These are phyloP conservation scores for Suillus spraguei DNA, from an alignment of 768 basidiomycete genomes.

Conservation along the genomic window DNA sequence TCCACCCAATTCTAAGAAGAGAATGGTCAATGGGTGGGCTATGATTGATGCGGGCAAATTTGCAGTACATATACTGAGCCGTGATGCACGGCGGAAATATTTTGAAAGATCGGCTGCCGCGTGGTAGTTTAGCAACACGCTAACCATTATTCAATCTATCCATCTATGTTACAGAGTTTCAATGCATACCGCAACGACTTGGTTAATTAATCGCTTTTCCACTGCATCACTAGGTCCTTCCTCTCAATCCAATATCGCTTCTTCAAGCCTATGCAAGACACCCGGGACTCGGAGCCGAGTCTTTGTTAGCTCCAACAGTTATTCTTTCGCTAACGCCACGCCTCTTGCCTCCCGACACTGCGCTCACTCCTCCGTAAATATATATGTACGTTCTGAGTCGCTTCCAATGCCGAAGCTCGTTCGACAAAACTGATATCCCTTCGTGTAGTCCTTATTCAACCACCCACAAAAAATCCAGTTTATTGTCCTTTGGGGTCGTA, in stretches of 20 bases:
- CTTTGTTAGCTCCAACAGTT: too few relatives aligned
- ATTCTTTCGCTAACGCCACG: too few relatives aligned
- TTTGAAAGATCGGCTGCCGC: constrained; percentile 40
- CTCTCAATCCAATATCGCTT: not conserved
- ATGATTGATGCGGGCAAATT: constrained; percentile 83
- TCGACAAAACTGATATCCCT: too few relatives aligned
- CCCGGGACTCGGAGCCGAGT: too few relatives aligned
- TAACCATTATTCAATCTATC: not conserved
- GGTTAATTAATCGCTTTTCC: not conserved
- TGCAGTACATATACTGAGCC: constrained; percentile 77
- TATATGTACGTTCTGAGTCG: too few relatives aligned
- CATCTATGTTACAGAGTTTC: not conserved
- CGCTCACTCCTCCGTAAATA: too few relatives aligned
- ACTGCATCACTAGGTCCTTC: constrained; percentile 6
- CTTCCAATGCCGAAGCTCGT: too few relatives aligned
- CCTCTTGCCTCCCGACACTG: too few relatives aligned
- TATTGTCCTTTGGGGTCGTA: too few relatives aligned
- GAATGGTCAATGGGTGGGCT: constrained; percentile 74
- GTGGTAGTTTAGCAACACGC: constrained; percentile 27
- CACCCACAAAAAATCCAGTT: too few relatives aligned
- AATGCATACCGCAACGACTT: not conserved
- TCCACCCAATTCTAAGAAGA: constrained; percentile 63
- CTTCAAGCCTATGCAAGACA: too few relatives aligned
- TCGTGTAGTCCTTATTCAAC: too few relatives aligned
- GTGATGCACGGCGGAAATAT: constrained; percentile 66